A percentile compares a stretch with the other conserved stretches of the same genome.
phyloP scores from a whole-genome alignment of 225 moss, liverwort and hornwort species.

The Physcomitrium patens region DNA sequence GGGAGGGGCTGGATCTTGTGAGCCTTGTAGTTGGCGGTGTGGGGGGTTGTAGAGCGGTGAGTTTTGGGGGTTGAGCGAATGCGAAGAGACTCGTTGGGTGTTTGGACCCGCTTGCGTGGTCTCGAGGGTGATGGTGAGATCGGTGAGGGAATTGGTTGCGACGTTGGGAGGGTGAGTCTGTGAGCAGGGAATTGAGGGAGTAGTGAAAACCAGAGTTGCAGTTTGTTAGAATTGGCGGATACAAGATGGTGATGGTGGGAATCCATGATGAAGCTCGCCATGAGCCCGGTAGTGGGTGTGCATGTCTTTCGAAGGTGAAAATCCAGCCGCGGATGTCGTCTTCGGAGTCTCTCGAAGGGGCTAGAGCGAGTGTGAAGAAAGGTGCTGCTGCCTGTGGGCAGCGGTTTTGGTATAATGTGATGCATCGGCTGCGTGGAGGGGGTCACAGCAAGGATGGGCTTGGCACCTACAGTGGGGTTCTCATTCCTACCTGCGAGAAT shows the following conservation, averaged over 20 bases:
- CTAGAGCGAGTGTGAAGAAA: conserved; percentile 48
- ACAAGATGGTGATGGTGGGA: conserved; percentile 35
- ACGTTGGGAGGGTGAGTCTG: too few species aligned
- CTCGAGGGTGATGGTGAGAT: too few species aligned
- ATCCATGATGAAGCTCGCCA: background rate
- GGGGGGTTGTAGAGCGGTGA: too few species aligned
- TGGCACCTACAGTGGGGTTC: conserved; percentile 62
- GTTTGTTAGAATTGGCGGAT: too few species aligned
- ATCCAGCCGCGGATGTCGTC: conserved; percentile 43
- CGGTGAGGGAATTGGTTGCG: too few species aligned
- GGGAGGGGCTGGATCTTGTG: too few species aligned
- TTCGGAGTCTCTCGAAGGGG: conserved; percentile 59
- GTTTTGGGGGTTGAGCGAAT: too few species aligned
- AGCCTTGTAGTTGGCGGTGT: too few species aligned
- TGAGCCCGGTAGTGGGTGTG: conserved; percentile 22
- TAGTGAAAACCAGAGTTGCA: too few species aligned
- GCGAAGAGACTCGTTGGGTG: too few species aligned
- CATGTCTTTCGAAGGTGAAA: conserved; percentile 45
- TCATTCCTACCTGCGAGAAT: conserved; percentile 75
- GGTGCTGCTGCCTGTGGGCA: conserved; percentile 41
- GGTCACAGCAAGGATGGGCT: conserved; percentile 45
- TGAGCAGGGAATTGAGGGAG: too few species aligned
- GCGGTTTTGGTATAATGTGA: conserved; percentile 47
- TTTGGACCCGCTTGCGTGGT: too few species aligned
- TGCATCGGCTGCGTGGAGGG: conserved; percentile 41